Percentiles rank a stretch among this genome's conserved stretches.
Conservation (phyloP, 345 rosid genomes). For the Eucalyptus polybractea region DNA sequence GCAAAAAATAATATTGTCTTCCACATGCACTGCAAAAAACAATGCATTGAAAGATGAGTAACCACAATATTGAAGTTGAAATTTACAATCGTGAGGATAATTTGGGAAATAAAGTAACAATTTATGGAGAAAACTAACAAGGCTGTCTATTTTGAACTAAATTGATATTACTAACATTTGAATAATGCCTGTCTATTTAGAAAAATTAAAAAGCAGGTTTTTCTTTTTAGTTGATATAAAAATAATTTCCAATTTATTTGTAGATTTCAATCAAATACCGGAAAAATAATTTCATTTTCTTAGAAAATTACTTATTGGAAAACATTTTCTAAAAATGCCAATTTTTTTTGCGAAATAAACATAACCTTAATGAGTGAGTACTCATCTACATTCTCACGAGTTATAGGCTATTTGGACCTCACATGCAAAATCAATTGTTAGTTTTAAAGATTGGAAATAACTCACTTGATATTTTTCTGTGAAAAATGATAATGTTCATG, state of each 20-base stretch:
- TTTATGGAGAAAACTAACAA: too few relatives aligned
- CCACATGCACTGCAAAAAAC: too few relatives aligned
- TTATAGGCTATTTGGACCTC: neutral
- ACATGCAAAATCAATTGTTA: neutral
- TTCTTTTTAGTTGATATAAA: neutral
- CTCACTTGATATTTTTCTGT: neutral
- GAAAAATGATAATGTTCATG: neutral
- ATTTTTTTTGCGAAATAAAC: neutral
- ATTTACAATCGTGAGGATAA: too few relatives aligned
- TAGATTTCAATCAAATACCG: neutral
- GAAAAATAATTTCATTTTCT: neutral
- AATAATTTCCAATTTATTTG: neutral
- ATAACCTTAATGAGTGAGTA: neutral
- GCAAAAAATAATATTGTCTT: too few relatives aligned
- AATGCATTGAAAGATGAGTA: too few relatives aligned
- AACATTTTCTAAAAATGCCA: neutral
- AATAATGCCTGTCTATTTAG: neutral
- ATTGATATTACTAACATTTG: neutral
- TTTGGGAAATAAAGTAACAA: too few relatives aligned
- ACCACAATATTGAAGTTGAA: too few relatives aligned
- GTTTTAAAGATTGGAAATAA: neutral
- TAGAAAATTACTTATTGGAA: neutral
- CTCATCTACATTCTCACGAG: neutral
- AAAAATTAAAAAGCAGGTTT: neutral
- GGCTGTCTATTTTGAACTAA: too few relatives aligned